Evolutionary conservation across 805 yeast genomes (phyloP).

Genomic region (Tetrapisispora pingtungensis): DNA sequence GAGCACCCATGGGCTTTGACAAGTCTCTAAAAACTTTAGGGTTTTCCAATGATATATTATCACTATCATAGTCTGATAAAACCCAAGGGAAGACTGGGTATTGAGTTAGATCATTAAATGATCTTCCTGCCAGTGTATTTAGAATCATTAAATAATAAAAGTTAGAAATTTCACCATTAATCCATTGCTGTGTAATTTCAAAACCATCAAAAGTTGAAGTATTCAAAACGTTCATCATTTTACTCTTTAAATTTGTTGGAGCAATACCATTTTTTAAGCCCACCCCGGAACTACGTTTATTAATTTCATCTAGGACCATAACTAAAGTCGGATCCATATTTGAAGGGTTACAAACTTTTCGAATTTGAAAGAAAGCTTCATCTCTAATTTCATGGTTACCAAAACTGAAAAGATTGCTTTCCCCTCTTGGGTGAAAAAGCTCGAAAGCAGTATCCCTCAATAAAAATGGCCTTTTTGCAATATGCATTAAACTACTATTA

Average conservation of each 20-base stretch:
- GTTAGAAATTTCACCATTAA: constrained; percentile 66
- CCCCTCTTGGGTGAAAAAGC: constrained; percentile 63
- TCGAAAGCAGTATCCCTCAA: constrained; percentile 76
- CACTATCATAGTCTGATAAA: constrained; percentile 69
- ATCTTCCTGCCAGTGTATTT: constrained; percentile 79
- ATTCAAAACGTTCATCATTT: constrained; percentile 35
- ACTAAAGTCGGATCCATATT: constrained; percentile 47
- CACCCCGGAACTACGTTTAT: constrained; percentile 27
- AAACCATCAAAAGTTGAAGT: constrained; percentile 17
- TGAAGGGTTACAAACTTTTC: constrained; percentile 38
- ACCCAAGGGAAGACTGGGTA: constrained; percentile 93
- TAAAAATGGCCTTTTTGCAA: constrained; percentile 65
- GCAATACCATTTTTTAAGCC: constrained; percentile 27
- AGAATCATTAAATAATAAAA: constrained; percentile 72
- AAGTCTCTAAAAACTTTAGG: constrained; percentile 62
- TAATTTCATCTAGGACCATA: constrained; percentile 42
- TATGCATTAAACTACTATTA: constrained; percentile 46
- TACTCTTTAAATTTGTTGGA: constrained; percentile 31
- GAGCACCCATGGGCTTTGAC: constrained; percentile 90
- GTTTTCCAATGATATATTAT: constrained; percentile 52
- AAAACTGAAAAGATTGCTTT: constrained; percentile 60
- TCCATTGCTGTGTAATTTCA: constrained; percentile 62
- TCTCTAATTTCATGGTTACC: constrained; percentile 46
- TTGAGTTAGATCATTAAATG: constrained; percentile 81
- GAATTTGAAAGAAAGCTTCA: constrained; percentile 39